Evolutionary conservation across 306 rosid species (phyloP).

Genomic region (Vigna unguiculata): DNA sequence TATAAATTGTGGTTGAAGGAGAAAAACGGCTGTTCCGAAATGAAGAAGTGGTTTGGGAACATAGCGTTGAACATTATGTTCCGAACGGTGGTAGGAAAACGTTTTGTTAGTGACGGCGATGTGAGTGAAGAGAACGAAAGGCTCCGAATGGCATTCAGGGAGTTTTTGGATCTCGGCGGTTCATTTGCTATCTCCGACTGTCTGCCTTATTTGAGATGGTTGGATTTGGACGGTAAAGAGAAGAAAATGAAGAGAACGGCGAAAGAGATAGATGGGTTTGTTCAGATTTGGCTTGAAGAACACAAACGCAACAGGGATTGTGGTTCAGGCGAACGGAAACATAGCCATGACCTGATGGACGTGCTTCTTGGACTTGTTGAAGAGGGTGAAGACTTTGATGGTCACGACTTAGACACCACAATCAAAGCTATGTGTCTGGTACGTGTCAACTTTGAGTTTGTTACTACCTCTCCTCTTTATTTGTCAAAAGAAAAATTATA

Average conservation of each 20-base stretch:
- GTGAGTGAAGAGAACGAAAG: conserved; percentile 25
- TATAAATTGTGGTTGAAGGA: neutral
- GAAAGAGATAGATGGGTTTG: conserved; percentile 34
- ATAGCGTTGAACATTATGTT: conserved; percentile 25
- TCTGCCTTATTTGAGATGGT: conserved; percentile 54
- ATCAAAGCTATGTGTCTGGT: conserved; percentile 43
- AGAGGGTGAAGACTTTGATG: neutral
- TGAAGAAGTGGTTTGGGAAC: conserved; percentile 53
- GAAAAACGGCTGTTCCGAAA: conserved; percentile 11
- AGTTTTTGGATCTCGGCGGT: neutral
- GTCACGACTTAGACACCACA: conserved; percentile 12
- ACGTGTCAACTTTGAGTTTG: too few relatives aligned
- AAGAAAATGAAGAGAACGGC: conserved; percentile 47
- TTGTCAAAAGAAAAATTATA: too few relatives aligned
- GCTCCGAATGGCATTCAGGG: conserved; percentile 5
- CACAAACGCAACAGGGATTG: conserved; percentile 34
- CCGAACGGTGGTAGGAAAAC: conserved; percentile 41
- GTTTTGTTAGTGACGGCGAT: conserved; percentile 4
- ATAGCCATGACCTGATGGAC: conserved; percentile 44
- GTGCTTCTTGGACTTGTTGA: conserved; percentile 33
- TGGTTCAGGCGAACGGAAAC: neutral
- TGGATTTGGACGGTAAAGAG: conserved; percentile 53
- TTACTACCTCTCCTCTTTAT: too few relatives aligned
- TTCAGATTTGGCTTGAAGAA: conserved; percentile 33
- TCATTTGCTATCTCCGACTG: conserved; percentile 33